These are phyloP conservation scores for Alternaria alternata DNA, from an alignment of 2,329 filamentous ascomycete genomes.

Conservation along the genomic window DNA sequence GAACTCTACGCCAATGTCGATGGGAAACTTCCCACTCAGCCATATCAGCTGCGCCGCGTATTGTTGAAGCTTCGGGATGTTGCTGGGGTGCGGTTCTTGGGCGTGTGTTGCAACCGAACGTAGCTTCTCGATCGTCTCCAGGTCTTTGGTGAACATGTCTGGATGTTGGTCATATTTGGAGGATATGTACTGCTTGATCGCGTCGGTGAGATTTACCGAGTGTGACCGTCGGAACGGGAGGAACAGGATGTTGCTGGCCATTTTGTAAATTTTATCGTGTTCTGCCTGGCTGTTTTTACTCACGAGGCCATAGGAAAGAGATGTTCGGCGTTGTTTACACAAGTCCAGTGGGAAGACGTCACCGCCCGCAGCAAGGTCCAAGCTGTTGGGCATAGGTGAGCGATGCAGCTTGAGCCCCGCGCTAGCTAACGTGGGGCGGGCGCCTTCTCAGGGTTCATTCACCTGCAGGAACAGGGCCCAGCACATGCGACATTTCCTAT, in stretches of 20 bases:
- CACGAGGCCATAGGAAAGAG: conserved; percentile 38
- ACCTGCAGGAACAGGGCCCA: conserved; percentile 16
- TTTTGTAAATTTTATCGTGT: conserved; percentile 5
- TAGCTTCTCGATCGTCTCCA: conserved; percentile 83
- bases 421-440: conserved; percentile 18
- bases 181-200: conserved; percentile 94
- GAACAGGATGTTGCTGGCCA: conserved; percentile 69
- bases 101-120: conserved; percentile 88
- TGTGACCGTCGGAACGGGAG: conserved; percentile 89
- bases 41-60: conserved; percentile 94
- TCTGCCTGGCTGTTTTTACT: conserved; percentile 7
- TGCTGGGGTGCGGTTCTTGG: conserved; percentile 85
- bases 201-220: conserved; percentile 77
- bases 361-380: conserved; percentile 18
- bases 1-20: conserved; percentile 95
- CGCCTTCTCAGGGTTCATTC: conserved; percentile 10
- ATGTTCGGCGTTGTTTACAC: conserved; percentile 26
- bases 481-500: neutral
- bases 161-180: conserved; percentile 99
- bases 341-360: conserved; percentile 34
- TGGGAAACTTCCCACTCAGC: conserved; percentile 94
- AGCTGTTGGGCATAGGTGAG: conserved; percentile 21
- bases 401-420: conserved; percentile 15
- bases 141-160: conserved; percentile 92
- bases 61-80: conserved; percentile 84